phyloP scores from a whole-genome alignment of 441 rosid species.

The Melastoma candidum region DNA sequence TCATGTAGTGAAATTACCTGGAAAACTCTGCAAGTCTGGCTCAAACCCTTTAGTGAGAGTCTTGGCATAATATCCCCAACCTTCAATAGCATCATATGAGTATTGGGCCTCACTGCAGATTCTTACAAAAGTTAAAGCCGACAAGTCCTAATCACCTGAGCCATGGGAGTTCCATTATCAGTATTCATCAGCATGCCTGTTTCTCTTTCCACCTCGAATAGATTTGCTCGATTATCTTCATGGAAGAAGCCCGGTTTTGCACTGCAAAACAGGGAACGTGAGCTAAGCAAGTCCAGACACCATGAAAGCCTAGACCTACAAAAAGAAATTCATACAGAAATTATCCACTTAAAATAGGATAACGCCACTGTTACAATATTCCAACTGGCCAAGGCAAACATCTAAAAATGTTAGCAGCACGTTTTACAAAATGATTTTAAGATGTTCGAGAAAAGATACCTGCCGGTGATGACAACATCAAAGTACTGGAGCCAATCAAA shows the following conservation, averaged over 20 bases:
- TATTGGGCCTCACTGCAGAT: neutral
- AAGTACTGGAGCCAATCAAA: conserved; percentile 91
- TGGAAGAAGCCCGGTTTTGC: conserved; percentile 97
- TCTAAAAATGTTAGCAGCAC: neutral
- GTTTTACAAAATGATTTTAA: neutral
- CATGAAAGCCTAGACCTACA: neutral
- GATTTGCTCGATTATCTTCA: conserved; percentile 76
- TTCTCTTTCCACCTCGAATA: conserved; percentile 84
- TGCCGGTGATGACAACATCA: conserved; percentile 93
- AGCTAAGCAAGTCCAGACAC: no score
- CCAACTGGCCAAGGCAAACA: neutral
- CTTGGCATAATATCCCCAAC: conserved; percentile 54
- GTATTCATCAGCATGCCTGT: conserved; percentile 90
- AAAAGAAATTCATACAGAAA: no score
- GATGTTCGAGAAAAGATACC: conserved; percentile 31
- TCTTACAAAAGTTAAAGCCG: neutral
- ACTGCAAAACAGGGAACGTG: conserved; percentile 25
- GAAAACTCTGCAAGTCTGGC: conserved; percentile 47
- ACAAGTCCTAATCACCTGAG: conserved; percentile 48
- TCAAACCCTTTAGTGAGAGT: conserved; percentile 26
- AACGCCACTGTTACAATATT: neutral
- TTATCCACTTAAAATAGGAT: neutral
- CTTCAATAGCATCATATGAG: conserved; percentile 22
- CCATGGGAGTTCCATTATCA: conserved; percentile 90
- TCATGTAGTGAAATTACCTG: conserved; percentile 37